Base-by-base conservation (phyloP, 441 rosid species). In the Macaranga tanarius region DNA sequence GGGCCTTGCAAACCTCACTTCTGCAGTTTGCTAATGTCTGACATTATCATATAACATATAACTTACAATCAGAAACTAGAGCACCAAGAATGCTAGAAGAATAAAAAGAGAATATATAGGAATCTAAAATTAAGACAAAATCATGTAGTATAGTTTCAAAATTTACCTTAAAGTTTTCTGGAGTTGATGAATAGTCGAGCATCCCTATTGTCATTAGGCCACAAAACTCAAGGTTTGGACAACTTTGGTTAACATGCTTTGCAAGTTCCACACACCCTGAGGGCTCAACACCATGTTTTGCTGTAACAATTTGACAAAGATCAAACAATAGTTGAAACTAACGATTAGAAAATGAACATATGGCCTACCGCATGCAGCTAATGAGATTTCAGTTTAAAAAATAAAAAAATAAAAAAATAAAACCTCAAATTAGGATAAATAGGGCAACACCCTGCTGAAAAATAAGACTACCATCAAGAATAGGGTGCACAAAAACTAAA, bases 171-270 rank as follows among this genome's bases (percentile, higher is more conserved):
- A 95, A 93, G 81, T 95, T 95, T 83, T 95, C 97, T 1, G 99
- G 97, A 16, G 99, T 95, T 76, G 98, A 92, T 67, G 97, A 76
- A 65, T 90, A 93, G 84, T 95, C 98, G 28, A 75, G 92, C 98
- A 91, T 95, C 70, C 98, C 98, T 71, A 95, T 91, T 12, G 99
- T 93, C 99, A 95, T 95, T 66, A 93, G 81, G 68, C 99, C 98
- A 76, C 84, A 77, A 79, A 93, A 90, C 83, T 85, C 89, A 15
- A 95, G 96, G 73, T 91, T 90, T 12, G 86, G 82, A 80, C 99
- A 95, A 63, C 80, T 76, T 81, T 76, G 78, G 62, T 76, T 80
- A 66, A 95, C 88, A 55, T 91, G 89, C 77, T 86, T 86, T 3
- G 90, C 98, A 31, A 95, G 92, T 76, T 87, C 95, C 77, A 87